A percentile compares a stretch with the other conserved stretches of the same genome.
phyloP scores from a whole-genome alignment of 75 land plant genomes.

The Pinus taeda region DNA sequence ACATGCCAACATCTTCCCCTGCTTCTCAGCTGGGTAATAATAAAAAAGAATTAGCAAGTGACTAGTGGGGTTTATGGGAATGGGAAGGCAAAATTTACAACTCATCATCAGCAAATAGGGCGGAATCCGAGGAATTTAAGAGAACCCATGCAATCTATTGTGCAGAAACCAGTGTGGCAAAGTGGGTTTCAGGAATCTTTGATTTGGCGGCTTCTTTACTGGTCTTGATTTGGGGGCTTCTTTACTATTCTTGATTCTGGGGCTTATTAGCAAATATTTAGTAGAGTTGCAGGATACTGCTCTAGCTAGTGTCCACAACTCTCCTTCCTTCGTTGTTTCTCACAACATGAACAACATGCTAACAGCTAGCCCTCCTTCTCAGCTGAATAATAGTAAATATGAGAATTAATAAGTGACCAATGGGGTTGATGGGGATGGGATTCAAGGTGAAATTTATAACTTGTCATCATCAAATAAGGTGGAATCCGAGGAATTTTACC shows the following conservation, averaged over 20 bases:
- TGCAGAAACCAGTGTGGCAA: conserved; percentile 90
- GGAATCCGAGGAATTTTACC: conserved; percentile 61
- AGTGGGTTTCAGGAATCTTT: conserved; percentile 41
- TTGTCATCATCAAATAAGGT: conserved; percentile 85
- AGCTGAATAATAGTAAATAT: neutral
- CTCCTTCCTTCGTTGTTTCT: neutral
- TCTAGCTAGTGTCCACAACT: conserved; percentile 15
- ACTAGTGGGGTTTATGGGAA: conserved; percentile 21
- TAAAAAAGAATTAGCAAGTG: neutral
- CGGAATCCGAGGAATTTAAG: conserved; percentile 31
- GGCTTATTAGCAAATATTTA: conserved; percentile 55
- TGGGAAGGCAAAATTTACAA: conserved; percentile 64
- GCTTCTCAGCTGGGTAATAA: conserved; percentile 4
- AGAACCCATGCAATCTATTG: conserved; percentile 23
- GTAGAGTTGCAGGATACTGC: conserved; percentile 29
- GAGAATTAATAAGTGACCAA: neutral
- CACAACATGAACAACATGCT: neutral
- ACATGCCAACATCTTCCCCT: neutral
- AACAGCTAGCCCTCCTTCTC: neutral
- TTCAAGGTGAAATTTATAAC: conserved; percentile 83
- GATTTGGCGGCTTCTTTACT: no score
- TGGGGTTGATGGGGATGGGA: conserved; percentile 25
- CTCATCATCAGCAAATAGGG: conserved; percentile 90
- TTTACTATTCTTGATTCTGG: no score
- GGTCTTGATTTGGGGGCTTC: no score